These are phyloP conservation scores for Neofusicoccum laricinum DNA, from an alignment of 2,329 filamentous ascomycete genomes.

Conservation along the genomic window DNA sequence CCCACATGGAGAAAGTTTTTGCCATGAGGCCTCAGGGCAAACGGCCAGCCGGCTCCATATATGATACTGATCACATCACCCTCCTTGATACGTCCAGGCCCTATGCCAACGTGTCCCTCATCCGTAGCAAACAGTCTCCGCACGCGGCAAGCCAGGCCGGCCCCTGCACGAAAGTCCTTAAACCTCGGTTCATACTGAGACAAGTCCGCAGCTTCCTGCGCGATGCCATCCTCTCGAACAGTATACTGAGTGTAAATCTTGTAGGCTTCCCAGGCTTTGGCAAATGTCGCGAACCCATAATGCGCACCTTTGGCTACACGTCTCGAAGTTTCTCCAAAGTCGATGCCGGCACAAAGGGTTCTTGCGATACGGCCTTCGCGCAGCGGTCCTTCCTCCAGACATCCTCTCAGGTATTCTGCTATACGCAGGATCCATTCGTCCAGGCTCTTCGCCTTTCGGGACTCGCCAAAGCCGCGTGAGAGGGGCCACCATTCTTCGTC, in stretches of 20 bases:
- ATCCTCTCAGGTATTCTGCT: not conserved
- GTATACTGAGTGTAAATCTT: not conserved
- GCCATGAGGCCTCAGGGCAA: not conserved
- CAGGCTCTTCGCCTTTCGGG: not conserved
- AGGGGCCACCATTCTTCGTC: not conserved
- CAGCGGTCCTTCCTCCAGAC: not conserved
- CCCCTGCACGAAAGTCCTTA: not conserved
- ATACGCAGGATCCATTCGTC: not conserved
- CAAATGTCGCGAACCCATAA: no score
- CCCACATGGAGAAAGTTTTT: not conserved
- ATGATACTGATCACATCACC: not conserved
- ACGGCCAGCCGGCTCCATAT: not conserved
- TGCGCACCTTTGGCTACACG: not conserved
- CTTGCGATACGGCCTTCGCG: not conserved
- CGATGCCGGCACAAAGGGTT: not conserved
- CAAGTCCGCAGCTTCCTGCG: not conserved
- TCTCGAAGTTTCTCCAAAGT: not conserved
- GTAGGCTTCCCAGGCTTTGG: not conserved
- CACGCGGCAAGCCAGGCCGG: not conserved
- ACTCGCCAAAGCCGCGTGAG: not conserved
- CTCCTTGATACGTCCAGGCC: not conserved
- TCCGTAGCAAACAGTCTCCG: not conserved
- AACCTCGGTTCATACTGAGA: not conserved
- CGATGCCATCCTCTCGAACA: not conserved
- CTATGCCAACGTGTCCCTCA: not conserved